Evolutionary conservation across 108 stramenopile species (phyloP), one percentile per base, ranked within the genome.

Genomic region (Nannochloropsis gaditana): DNA sequence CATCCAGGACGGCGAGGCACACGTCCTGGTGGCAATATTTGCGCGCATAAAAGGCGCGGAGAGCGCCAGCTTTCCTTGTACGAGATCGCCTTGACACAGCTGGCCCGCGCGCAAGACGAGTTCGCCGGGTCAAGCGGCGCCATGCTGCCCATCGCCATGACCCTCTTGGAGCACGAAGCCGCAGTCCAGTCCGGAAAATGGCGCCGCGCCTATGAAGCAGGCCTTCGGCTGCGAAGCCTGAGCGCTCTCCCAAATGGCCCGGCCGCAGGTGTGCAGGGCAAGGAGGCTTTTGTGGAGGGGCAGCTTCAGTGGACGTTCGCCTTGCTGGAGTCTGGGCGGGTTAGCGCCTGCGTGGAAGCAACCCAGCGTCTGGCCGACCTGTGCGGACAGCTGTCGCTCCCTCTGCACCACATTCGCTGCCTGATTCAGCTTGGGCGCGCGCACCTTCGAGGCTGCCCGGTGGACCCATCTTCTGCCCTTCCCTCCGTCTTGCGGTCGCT

Each of bases 401-500:
- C 59, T n/a, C n/a, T 15, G 59, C 59, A 73, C 84, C 47, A 84
- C 90, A 9, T 88, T 41, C 41, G 17, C 42, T 59, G 44, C 87
- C 44, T 43, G 87, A 17, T 92, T 42, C 83, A 83, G 42, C 84
- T 84, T 42, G 87, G 92, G 19, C 89, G 88, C 79, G 93, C 90
- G 11, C 84, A 85, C 84, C 84, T 93, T 8, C 87, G 93, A 17
- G 86, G 87, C 21, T 90, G 93, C 19, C 89, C 92, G 44, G 82
- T 93, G 42, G 43, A 89, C 84, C 45, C 85, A 84, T 84, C 89
- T 83, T 31, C 84, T 5, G 90, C 92, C 9, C 86, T 95, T 9
- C 84, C 90, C 9, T 88, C 90, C 21, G 84, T 95, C 41, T 85
- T 94, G 73, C 93, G 94, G 84, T 94, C 93, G 47, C 86, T 95